phyloP scores from a whole-genome alignment of 1,284 basidiomycete genomes.

The Thecaphora thlaspeos region DNA sequence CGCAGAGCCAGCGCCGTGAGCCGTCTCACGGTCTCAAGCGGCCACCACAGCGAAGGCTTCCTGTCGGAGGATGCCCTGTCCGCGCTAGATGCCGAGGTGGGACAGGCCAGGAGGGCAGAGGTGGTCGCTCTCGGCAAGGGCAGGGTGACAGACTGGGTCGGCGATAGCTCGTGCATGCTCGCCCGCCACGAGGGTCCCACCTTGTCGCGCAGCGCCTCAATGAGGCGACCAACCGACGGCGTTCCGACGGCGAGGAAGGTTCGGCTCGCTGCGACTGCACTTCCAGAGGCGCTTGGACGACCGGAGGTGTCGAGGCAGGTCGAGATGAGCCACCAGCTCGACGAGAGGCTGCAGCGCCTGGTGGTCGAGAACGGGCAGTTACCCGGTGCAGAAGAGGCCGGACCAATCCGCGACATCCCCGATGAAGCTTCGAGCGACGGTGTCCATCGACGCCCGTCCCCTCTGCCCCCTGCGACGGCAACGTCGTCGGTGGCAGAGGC shows the following conservation, averaged over 20 bases:
- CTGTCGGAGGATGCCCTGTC: slow-evolving; percentile 29
- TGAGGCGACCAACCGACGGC: slow-evolving; percentile 3
- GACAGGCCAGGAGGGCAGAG: slow-evolving; percentile 28
- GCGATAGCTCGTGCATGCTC: slow-evolving; percentile 8
- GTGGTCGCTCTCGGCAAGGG: slow-evolving; percentile 34
- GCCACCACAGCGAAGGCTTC: slow-evolving; percentile 25
- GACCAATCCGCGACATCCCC: slow-evolving; percentile 8
- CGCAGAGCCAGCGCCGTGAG: background rate
- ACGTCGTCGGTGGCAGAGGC: no score
- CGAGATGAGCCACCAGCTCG: slow-evolving; percentile 13
- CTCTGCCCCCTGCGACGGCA: no score
- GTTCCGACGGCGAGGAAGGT: no score
- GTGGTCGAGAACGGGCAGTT: slow-evolving; percentile 9
- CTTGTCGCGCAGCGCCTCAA: slow-evolving; percentile 26
- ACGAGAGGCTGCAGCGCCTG: slow-evolving; percentile 10
- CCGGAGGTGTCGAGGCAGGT: slow-evolving; percentile 12
- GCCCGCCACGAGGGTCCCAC: slow-evolving; percentile 17
- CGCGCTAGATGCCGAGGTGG: slow-evolving; percentile 35
- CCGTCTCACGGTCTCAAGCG: slow-evolving; percentile 5
- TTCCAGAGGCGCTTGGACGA: no score
- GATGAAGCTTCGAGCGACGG: slow-evolving; percentile 4
- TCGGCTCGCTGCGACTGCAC: no score
- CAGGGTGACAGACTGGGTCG: slow-evolving; percentile 35
- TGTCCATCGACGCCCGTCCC: background rate
- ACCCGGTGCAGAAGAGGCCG: background rate